Conservation (phyloP, 1,284 basidiomycete genomes). For the Microbotryum intermedium region DNA sequence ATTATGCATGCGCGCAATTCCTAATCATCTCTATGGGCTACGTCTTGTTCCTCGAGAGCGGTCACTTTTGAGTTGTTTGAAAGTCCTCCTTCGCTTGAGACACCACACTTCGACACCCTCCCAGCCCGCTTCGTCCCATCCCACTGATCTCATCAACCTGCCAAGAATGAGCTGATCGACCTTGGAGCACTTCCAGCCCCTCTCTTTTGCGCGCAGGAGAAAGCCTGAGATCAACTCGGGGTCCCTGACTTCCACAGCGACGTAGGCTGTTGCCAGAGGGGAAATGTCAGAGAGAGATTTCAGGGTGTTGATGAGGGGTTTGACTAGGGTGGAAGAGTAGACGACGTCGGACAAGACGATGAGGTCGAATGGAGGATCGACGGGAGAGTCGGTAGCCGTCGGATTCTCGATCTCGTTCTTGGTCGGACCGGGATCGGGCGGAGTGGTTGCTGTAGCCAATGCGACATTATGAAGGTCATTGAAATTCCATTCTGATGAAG, state of each 20-base stretch:
- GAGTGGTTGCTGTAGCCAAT: not conserved
- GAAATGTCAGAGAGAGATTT: constrained; percentile 46
- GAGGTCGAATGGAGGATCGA: constrained; percentile 55
- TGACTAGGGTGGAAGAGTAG: constrained; percentile 56
- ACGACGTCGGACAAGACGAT: constrained; percentile 79
- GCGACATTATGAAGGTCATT: constrained; percentile 49
- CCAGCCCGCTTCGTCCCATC: too few relatives aligned
- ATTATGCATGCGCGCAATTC: too few relatives aligned
- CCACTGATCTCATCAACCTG: constrained; percentile 37
- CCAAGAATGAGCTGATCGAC: constrained; percentile 54
- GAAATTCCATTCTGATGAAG: too few relatives aligned
- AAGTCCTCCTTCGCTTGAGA: too few relatives aligned
- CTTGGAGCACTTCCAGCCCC: constrained; percentile 52
- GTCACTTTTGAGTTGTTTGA: too few relatives aligned
- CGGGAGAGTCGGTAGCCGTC: not conserved
- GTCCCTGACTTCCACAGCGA: constrained; percentile 71
- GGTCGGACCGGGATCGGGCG: not conserved
- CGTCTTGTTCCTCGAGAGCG: too few relatives aligned
- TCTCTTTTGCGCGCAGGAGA: constrained; percentile 46
- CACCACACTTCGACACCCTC: too few relatives aligned
- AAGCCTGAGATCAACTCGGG: constrained; percentile 54
- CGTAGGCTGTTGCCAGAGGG: constrained; percentile 49
- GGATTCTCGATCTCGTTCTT: too few relatives aligned
- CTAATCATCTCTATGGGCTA: too few relatives aligned
- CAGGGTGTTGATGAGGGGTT: constrained; percentile 63